Evolutionary conservation across 2,329 filamentous ascomycete genomes (phyloP), one percentile per base, ranked within the genome.

Genomic region (Rasamsonia emersonii): DNA sequence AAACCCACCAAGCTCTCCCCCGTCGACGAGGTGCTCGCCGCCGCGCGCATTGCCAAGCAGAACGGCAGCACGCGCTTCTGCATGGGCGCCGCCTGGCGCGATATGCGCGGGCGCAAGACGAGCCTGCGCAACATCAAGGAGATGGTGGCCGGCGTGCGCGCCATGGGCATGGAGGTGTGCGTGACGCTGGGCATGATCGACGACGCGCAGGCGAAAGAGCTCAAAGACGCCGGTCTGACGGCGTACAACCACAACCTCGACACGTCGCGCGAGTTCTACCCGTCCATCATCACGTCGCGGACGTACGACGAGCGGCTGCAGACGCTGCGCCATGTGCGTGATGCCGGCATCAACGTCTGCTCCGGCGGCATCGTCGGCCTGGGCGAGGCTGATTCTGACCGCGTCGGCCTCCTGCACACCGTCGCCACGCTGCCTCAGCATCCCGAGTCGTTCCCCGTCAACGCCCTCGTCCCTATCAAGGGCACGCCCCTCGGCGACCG

Each of bases 161-260:
- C 62, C 1, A 71, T 94, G 71, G 83, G 79, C 28, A 89, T 94
- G 83, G 86, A 94, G 59, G 79, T 78, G 5, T 94, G 86, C 56
- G 86, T 94, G n/a, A 94, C 86, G 2, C 71, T 94, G 13, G 86
- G 86, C 46, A 93, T 93, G 86, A 86, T 94, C 47, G 84, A 93
- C 57, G 71, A 68, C 4, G 67, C 70, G 43, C 86, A 93, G 65
- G 86, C 86, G 17, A 73, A 74, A 50, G 82, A 91, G 62, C 71
- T 94, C 43, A 86, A 86, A 54, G 76, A 77, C 2, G 86, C 86
- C 0, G 86, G 86, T 0, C 62, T 94, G 47, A 93, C 86, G 10
- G 86, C 86, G 1, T 93, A 94, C 62, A 94, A 94, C 63, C 86
- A 94, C 69, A 94, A 94, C 54, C 71, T 94, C 43, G 86, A 94